Evolutionary conservation across 140 eudicot genomes (phyloP), one percentile per base, ranked within the genome.

Genomic region (Bidens hawaiensis): DNA sequence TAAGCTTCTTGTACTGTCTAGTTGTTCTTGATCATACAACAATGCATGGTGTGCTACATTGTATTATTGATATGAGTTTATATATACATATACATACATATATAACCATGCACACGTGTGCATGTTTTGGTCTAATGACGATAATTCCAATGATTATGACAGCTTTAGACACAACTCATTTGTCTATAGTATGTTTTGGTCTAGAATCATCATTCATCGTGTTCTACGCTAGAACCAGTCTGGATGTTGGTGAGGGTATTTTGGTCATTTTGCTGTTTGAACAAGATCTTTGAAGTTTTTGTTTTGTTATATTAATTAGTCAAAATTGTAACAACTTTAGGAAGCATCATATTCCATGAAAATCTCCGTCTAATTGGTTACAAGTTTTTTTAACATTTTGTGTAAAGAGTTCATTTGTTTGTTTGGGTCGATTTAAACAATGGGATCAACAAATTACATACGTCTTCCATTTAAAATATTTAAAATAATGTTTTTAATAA

Each of bases 131-230:
- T 76, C 79, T 74, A 65, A n/a, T 70, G 5, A 48, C 78, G 89
- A 82, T 82, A 78, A 62, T 59, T 64, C 62, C 90, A 72, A 82
- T 43, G 82, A 65, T 56, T 5, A 55, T 45, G 48, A 50, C 79
- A 75, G 45, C 51, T 65, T 58, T 19, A 60, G 83, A 81, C 81
- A 81, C 69, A 62, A 6, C 68, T 76, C 3, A 23, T 43, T 34
- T 59, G 80, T 72, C 77, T 8, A 47, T 43, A 71, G 53, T 41
- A 70, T 64, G 72, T 73, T 60, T 24, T 75, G 68, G 71, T 74
- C 45, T 46, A 50, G 59, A 53, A 68, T 69, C 51, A 26, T 60
- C 5, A 14, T 62, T 23, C 62, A 15, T 75, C 6, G 80, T 62
- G 54, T 54, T 54, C 31, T 33, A 62, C 66, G 55, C 25, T 58